phyloP scores from a whole-genome alignment of 1,284 basidiomycete genomes.

The Apiotrichum gracile region DNA sequence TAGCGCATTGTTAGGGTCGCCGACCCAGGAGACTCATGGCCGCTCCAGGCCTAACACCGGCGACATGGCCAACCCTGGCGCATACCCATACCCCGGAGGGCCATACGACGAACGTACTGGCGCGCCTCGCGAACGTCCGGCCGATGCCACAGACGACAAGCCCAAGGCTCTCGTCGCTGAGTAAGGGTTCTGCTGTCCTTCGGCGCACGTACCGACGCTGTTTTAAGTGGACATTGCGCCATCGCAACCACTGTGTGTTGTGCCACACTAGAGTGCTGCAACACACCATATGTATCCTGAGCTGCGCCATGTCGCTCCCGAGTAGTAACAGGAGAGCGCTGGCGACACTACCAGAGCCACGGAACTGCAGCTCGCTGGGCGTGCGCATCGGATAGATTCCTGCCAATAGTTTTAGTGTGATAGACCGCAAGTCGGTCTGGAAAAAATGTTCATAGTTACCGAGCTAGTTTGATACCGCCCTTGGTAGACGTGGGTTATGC shows the following conservation, averaged over 20 bases:
- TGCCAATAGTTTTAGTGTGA: background rate
- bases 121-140: background rate
- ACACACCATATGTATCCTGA: too few species aligned
- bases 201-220: too few species aligned
- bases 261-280: too few species aligned
- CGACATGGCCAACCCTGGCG: background rate
- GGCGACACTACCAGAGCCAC: background rate
- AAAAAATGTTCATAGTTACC: background rate
- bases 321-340: background rate
- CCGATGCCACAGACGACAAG: background rate
- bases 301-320: too few species aligned
- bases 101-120: conserved; percentile 3
- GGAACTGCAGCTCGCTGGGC: background rate
- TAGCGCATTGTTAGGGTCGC: conserved; percentile 40
- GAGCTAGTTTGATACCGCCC: background rate
- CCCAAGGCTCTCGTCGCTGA: conserved; percentile 3
- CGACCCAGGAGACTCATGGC: conserved; percentile 24
- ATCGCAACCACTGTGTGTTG: too few species aligned
- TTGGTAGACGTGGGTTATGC: background rate
- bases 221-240: too few species aligned
- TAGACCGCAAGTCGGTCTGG: background rate
- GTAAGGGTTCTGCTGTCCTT: too few species aligned
- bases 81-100: background rate
- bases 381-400: background rate
- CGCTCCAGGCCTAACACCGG: conserved; percentile 24